These are phyloP conservation scores for Xerocomus brunneocitrinus DNA, from an alignment of 768 basidiomycete species.

Conservation along the genomic window DNA sequence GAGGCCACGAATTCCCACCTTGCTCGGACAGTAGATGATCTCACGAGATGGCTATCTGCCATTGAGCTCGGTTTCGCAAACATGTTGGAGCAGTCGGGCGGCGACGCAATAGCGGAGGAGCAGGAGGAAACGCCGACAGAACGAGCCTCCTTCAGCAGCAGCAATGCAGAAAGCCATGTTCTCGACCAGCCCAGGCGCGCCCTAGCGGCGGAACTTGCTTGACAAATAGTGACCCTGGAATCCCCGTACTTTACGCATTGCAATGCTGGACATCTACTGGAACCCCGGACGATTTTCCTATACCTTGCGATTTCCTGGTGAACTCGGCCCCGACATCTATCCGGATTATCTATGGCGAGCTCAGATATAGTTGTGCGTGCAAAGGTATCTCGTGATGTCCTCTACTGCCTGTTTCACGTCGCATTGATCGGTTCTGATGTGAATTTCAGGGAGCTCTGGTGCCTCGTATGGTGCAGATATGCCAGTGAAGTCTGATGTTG, in stretches of 20 bases:
- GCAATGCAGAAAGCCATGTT: constrained; percentile 5
- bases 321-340: constrained; percentile 10
- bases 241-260: constrained; percentile 4
- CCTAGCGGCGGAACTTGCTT: constrained; percentile 17
- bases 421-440: constrained; percentile 82
- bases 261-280: constrained; percentile 18
- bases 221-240: constrained; percentile 5
- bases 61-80: constrained; percentile 68
- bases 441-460: constrained; percentile 81
- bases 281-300: constrained; percentile 9
- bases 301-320: constrained; percentile 12
- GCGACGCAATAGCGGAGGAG: constrained; percentile 62
- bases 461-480: constrained; percentile 96
- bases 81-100: constrained; percentile 52
- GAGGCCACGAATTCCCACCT: constrained; percentile 67
- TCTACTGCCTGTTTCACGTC: constrained; percentile 76
- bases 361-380: constrained; percentile 55
- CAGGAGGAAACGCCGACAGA: constrained; percentile 41
- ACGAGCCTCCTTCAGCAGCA: constrained; percentile 10
- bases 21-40: constrained; percentile 65
- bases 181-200: constrained; percentile 11
- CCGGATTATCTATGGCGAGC: constrained; percentile 14
- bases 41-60: constrained; percentile 70
- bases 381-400: constrained; percentile 76
- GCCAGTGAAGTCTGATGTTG: constrained; percentile 86